Base-by-base conservation (phyloP, 352 stramenopile species). In the Pseudoperonospora humuli region DNA sequence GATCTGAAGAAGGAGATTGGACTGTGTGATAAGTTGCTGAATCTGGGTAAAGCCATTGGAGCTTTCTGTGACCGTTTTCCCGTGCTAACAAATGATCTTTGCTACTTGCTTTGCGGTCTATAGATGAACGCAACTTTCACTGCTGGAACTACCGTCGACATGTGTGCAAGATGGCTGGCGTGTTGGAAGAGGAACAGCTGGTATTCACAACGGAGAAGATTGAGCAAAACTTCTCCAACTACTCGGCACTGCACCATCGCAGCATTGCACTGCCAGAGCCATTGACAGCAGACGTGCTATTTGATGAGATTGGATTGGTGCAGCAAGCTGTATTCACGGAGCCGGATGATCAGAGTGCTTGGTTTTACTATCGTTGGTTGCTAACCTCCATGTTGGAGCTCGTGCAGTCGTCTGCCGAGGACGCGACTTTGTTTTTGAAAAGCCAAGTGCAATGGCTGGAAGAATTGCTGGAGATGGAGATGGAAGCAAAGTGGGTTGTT, bases 51-150 rank as follows among this genome's bases (percentile, higher is more conserved):
- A 64, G 77, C 3, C 10, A 17, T 19, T 39, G 26, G 35, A 25
- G 17, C 19, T 5, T 36, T 1, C 10, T 15, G 8, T 15, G 11
- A 8, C 18, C 0, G 13, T 18, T 25, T 38, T 23, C 10, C 7
- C 32, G 21, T 9, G n/a, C 1, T 57, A 45, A 26, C 21, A n/a
- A 32, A 6, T 23, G 7, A 37, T 9, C 8, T n/a, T 25, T 44
- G 28, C 64, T 95, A 7, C n/a, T 93, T 76, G 7, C 27, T 5
- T 32, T 27, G 50, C 69, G 84, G 91, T 35, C 42, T 95, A 28
- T 34, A 42, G 96, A 99, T 66, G 94, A 98, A 47, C 79, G 96
- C 24, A 99, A 99, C 55, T 99, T 99, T 60, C 96, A 99, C 63
- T 99, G 96, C 64, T 99, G 95, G 95, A 98, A 98, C 60, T 98